Evolutionary conservation across 108 stramenopile species (phyloP), one percentile per base, ranked within the genome.

Genomic region (Nitzschia inconspicua): DNA sequence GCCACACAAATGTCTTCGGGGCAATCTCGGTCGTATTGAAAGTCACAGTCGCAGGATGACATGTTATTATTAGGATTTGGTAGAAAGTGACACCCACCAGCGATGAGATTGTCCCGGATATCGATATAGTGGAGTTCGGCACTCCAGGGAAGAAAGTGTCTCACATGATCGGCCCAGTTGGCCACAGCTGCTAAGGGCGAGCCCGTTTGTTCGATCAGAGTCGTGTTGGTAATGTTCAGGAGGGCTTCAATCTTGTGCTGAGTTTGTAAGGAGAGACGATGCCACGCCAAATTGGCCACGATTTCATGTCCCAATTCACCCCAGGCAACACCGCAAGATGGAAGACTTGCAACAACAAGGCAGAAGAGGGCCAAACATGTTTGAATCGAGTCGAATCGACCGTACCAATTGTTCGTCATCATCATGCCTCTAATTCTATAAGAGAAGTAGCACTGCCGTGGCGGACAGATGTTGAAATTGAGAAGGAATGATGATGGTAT

Each of bases 121-220:
- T 85, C 80, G 34, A 85, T 65, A 51, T 66, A 85, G 58, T 85
- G 84, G 24, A 85, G 55, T 2, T 71, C 63, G 3, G 48, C 63
- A 13, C 66, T 57, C 79, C 79, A 80, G 16, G 35, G 59, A 44
- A 67, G 66, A 20, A 25, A 37, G n/a, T 65, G 63, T 8, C 84
- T 77, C 31, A 78, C 80, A 24, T 44, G 62, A 61, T 85, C 84
- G 19, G 84, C 84, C 84, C 84, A 85, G 57, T 80, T 70, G 2
- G 84, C 84, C 14, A 85, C 77, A n/a, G 44, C 34, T 14, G 51
- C 79, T 16, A 85, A 30, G 0, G 79, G 79, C 43, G 79, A 70
- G 27, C 47, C 44, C 8, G 44, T 26, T 5, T 48, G 39, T 10
- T 57, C 56, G 27, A 40, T 26, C n/a, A 23, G 30, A 22, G 36